Percentiles rank a stretch among this genome's conserved stretches.
These are phyloP conservation scores for Neotropicomus parvogracilis DNA, from an alignment of 1,284 basidiomycete genomes.

Conservation along the genomic window DNA sequence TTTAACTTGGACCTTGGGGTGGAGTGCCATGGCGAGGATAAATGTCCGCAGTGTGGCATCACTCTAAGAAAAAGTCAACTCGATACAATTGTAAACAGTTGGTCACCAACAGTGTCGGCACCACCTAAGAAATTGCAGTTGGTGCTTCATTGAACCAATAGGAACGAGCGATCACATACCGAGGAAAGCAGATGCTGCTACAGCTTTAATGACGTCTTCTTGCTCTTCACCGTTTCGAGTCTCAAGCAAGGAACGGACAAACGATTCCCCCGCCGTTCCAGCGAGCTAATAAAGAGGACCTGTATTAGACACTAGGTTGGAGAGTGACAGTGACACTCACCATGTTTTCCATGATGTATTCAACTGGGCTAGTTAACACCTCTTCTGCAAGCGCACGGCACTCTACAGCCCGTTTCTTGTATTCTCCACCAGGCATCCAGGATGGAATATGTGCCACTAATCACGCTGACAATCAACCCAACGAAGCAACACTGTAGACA, in stretches of 20 bases:
- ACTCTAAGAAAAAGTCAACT: conserved; percentile 13
- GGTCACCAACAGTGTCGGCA: conserved; percentile 26
- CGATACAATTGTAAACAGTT: too few species aligned
- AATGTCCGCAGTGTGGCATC: conserved; percentile 19
- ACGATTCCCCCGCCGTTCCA: conserved; percentile 22
- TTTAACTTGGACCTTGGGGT: conserved; percentile 27
- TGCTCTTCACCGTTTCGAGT: neutral
- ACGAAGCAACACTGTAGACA: conserved; percentile 13
- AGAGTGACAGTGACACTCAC: conserved; percentile 17
- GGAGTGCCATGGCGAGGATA: conserved; percentile 31
- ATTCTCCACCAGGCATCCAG: conserved; percentile 37
- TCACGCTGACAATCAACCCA: conserved; percentile 14
- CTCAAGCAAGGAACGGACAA: conserved; percentile 23
- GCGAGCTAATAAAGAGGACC: conserved; percentile 8
- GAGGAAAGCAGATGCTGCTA: conserved; percentile 27
- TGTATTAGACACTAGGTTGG: neutral
- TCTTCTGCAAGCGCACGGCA: conserved; percentile 27
- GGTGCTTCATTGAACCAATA: neutral
- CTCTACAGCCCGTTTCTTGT: conserved; percentile 27
- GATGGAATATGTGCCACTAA: conserved; percentile 33
- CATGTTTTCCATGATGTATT: conserved; percentile 32
- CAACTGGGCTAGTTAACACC: conserved; percentile 30
- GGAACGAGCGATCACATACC: conserved; percentile 12
- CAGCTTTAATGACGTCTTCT: conserved; percentile 20
- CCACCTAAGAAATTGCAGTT: conserved; percentile 20